Conservation (phyloP, 2,329 filamentous ascomycete genomes). For the Aotearoamyces nothofagi region DNA sequence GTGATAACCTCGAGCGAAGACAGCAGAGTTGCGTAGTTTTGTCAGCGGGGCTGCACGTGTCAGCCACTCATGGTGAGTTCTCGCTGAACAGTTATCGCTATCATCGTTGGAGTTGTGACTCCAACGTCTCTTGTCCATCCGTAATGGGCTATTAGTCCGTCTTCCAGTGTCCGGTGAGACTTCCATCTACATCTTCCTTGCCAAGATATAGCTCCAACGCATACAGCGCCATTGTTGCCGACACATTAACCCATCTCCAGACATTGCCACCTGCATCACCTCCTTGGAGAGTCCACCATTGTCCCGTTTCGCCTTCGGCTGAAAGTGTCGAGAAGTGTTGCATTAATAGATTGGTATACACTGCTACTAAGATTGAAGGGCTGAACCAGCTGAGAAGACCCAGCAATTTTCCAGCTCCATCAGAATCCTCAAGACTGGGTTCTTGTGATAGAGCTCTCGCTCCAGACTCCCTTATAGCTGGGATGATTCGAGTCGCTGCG, state of each 20-base stretch:
- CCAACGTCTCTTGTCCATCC: too few species aligned
- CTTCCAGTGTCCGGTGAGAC: constrained; percentile 77
- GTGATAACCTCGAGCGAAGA: too few species aligned
- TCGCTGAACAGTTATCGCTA: too few species aligned
- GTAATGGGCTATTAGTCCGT: constrained; percentile 55
- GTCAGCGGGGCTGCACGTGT: too few species aligned
- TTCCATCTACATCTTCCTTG: constrained; percentile 62
- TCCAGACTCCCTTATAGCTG: constrained; percentile 76
- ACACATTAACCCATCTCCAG: constrained; percentile 90
- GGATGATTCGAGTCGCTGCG: constrained; percentile 88
- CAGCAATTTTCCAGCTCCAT: constrained; percentile 65
- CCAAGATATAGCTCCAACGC: constrained; percentile 81
- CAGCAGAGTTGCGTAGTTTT: too few species aligned
- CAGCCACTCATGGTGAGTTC: too few species aligned
- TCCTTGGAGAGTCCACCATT: constrained; percentile 76
- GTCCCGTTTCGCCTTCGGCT: constrained; percentile 43
- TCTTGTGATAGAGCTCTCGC: constrained; percentile 72
- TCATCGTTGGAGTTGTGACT: too few species aligned
- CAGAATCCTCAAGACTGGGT: constrained; percentile 70
- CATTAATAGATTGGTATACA: constrained; percentile 89
- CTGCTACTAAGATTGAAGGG: constrained; percentile 83
- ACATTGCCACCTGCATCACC: constrained; percentile 71
- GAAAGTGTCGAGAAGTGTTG: constrained; percentile 79
- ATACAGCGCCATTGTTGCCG: constrained; percentile 78
- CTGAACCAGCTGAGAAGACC: constrained; percentile 87